Evolutionary conservation across 2,329 filamentous ascomycete species (phyloP), one percentile per base, ranked within the genome.

Genomic region (Apiospora marii): DNA sequence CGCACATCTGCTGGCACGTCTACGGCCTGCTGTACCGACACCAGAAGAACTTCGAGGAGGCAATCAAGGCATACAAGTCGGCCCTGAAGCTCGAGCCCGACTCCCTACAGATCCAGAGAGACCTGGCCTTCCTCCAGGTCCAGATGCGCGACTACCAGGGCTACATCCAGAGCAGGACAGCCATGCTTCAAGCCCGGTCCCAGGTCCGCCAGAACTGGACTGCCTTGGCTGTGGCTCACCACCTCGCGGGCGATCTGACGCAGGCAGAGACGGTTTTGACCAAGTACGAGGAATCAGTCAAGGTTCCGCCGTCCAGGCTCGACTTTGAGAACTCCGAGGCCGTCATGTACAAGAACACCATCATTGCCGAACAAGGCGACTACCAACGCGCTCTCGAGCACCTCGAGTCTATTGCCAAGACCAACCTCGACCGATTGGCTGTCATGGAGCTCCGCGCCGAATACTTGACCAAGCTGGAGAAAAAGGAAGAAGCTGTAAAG

Each of bases 1-100:
- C 95, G 79, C 96, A 98, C 84, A 95, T 99, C 79, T 98, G 95
- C 87, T 99, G 96, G 96, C 97, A 99, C 84, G 96, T 99, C 74
- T 99, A 98, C 82, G 96, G 97, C 44, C 85, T 99, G 77, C 89
- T 99, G 69, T 98, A 97, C 85, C 92, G 96, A 70, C 92, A 94
- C 68, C 93, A 93, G 81, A 98, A 98, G 88, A 98, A 99, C 84
- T 98, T 97, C 79, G 96, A 98, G 83, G 96, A 98, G 85, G 96
- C 97, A 13, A 98, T 98, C 86, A 98, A 98, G 87, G 97, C 96
- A 73, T 99, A 99, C 87, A 97, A 97, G 82, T 98, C 97, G 83
- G 96, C 96, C 22, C 86, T 99, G 78, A 92, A 91, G 81, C 89
- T 98, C 73, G 96, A 99, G 80, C 96, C 97, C n/a, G 95, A 97